Evolutionary conservation across 2,329 filamentous ascomycete genomes (phyloP).

Genomic region (Metarhizium humberi): DNA sequence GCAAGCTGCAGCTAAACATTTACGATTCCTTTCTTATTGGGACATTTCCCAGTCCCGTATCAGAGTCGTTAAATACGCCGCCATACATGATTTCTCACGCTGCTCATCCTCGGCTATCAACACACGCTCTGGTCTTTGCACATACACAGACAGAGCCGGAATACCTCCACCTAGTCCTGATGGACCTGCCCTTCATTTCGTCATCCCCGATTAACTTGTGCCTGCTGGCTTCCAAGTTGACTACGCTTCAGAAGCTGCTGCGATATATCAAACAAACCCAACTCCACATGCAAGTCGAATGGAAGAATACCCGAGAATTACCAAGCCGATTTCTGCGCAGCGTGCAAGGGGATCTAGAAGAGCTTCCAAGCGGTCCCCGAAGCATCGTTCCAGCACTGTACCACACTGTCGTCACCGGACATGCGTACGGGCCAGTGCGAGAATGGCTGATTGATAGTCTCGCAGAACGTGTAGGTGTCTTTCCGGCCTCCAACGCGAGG

Average conservation of each 20-base stretch:
- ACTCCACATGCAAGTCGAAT: slow-evolving; percentile 70
- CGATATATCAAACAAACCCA: slow-evolving; percentile 78
- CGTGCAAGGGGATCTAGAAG: slow-evolving; percentile 65
- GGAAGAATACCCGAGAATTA: slow-evolving; percentile 72
- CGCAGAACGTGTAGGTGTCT: slow-evolving; percentile 56
- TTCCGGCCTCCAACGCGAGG: background rate
- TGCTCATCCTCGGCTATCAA: slow-evolving; percentile 65
- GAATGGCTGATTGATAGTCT: slow-evolving; percentile 87
- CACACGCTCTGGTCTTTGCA: slow-evolving; percentile 59
- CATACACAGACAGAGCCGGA: slow-evolving; percentile 22
- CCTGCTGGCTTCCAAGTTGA: slow-evolving; percentile 76
- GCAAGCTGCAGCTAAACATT: slow-evolving; percentile 66
- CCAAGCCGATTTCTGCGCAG: slow-evolving; percentile 69
- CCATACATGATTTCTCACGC: slow-evolving; percentile 47
- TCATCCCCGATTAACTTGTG: slow-evolving; percentile 73
- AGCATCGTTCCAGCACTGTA: slow-evolving; percentile 68
- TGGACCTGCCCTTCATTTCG: slow-evolving; percentile 77
- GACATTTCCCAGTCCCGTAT: slow-evolving; percentile 42
- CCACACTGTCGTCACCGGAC: slow-evolving; percentile 75
- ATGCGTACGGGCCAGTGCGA: slow-evolving; percentile 63
- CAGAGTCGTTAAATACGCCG: slow-evolving; percentile 12
- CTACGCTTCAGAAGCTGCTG: slow-evolving; percentile 76
- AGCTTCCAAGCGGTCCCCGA: slow-evolving; percentile 43
- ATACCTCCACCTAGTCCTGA: slow-evolving; percentile 51
- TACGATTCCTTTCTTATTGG: slow-evolving; percentile 81